Evolutionary conservation across 2,329 filamentous ascomycete genomes (phyloP).

Genomic region (Colletotrichum coccodes): DNA sequence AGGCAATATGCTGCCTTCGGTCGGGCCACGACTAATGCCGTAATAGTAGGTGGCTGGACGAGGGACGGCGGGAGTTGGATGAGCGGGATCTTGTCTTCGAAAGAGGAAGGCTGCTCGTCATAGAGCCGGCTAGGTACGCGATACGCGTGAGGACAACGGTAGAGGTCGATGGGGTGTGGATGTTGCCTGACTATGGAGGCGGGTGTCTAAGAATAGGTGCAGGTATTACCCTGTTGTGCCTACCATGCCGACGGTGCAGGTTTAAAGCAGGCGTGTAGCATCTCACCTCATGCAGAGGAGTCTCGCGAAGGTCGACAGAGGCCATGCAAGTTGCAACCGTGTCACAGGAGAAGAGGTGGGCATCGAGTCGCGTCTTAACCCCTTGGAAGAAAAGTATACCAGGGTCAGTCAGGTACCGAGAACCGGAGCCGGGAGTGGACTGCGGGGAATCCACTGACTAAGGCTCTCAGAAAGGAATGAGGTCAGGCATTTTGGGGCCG

Average conservation of each 20-base stretch:
- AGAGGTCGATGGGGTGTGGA: neutral
- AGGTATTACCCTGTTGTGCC: neutral
- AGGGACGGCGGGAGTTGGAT: neutral
- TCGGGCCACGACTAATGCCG: slow-evolving; percentile 2
- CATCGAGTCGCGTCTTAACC: neutral
- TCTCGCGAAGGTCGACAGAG: neutral
- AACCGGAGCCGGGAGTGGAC: slow-evolving; percentile 7
- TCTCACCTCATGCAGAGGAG: neutral
- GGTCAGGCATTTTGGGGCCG: neutral
- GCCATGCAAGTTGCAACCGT: neutral
- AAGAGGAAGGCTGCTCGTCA: slow-evolving; percentile 10
- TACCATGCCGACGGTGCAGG: neutral
- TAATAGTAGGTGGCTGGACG: neutral
- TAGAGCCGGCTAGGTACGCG: neutral
- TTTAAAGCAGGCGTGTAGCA: neutral
- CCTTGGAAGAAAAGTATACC: neutral
- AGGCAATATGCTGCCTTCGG: neutral
- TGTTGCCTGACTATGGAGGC: neutral
- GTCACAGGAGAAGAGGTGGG: neutral
- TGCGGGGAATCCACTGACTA: slow-evolving; percentile 18
- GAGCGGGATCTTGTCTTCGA: neutral
- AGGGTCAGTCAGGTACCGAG: slow-evolving; percentile 17
- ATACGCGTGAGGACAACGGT: neutral
- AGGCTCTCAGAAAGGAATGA: neutral
- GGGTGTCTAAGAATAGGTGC: neutral